A percentile compares a stretch with the other conserved stretches of the same genome.
These are phyloP conservation scores for Aspergillus sp. DNA, from an alignment of 2,329 filamentous ascomycete species.

Conservation along the genomic window DNA sequence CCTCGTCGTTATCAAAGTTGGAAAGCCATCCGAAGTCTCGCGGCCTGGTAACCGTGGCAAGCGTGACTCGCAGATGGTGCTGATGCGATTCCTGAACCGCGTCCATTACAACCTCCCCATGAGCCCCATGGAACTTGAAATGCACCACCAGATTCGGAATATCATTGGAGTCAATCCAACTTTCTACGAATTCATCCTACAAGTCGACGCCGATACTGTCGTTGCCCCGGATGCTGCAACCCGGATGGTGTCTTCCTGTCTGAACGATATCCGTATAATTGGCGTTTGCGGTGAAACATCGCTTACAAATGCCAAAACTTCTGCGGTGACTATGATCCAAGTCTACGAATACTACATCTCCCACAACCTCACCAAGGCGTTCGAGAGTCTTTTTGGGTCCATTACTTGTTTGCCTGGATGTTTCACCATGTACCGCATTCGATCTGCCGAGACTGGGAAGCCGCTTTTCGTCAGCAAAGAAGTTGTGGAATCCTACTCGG, in stretches of 20 bases:
- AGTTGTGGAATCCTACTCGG: constrained; percentile 81
- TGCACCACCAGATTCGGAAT: constrained; percentile 98
- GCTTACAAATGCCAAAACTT: constrained; percentile 87
- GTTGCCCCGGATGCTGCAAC: constrained; percentile 87
- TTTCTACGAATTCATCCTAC: constrained; percentile 95
- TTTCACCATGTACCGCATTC: constrained; percentile 98
- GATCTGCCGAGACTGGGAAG: constrained; percentile 90
- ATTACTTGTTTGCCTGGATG: constrained; percentile 98
- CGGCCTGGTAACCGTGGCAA: constrained; percentile 94
- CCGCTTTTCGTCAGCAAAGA: constrained; percentile 94
- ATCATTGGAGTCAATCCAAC: constrained; percentile 98
- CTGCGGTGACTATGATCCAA: constrained; percentile 97
- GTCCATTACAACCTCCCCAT: constrained; percentile 97
- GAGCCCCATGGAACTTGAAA: constrained; percentile 94
- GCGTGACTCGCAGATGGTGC: constrained; percentile 96
- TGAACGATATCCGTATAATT: constrained; percentile 90
- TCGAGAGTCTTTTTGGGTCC: constrained; percentile 94
- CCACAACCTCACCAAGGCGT: constrained; percentile 94
- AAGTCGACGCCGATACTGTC: constrained; percentile 96
- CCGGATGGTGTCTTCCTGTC: constrained; percentile 86
- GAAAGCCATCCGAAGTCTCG: constrained; percentile 74
- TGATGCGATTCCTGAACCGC: constrained; percentile 99
- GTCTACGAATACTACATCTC: constrained; percentile 99
- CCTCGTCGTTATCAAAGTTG: constrained; percentile 93
- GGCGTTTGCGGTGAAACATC: constrained; percentile 93